Base-by-base conservation (phyloP, 2,329 filamentous ascomycete genomes). In the Tolypocladium nubicola region DNA sequence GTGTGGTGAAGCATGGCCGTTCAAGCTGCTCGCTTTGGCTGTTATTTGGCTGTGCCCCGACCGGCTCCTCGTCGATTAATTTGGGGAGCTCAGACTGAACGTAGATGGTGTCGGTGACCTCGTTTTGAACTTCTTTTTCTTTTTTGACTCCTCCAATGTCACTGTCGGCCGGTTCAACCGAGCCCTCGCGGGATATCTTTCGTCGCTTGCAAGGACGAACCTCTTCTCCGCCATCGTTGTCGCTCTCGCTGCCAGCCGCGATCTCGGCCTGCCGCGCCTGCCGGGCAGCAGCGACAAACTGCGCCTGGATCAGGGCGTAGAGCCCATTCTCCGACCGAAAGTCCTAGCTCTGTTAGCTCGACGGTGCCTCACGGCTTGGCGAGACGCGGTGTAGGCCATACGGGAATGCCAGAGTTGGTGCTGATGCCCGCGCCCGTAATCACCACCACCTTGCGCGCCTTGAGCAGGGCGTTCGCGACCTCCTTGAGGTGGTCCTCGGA, bases 321-420 rank as follows among this genome's bases (percentile, higher is more conserved):
- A 89, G 77, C 1, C 86, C 86, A 68, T 89, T 84, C 65, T 88
- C 81, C 1, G 85, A 88, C 45, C 86, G 85, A 61, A 89, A 89
- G 62, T 89, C 86, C 85, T 87, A 61, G 4, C 26, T 2, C 23
- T 52, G 60, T 65, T 55, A 68, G 63, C 55, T 23, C 57, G 39
- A 45, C 39, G 26, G 52, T 21, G 53, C 35, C 37, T 50, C 52
- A 40, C 43, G 14, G 11, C 37, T 16, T 9, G 45, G 30, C 13
- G 23, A 53, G 37, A 21, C n/a, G 52, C 38, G 40, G 55, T 21
- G 58, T 50, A 21, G 6, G 39, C 55, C 68, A 60, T 75, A 89
- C 86, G 54, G 86, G 86, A 66, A 89, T 89, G 57, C 87, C 87
- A 61, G 85, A 88, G 67, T 88, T 89, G 54, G 87, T 89, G 67